Evolutionary conservation across 257 asterid species (phyloP).

Genomic region (Solanum commersonii): DNA sequence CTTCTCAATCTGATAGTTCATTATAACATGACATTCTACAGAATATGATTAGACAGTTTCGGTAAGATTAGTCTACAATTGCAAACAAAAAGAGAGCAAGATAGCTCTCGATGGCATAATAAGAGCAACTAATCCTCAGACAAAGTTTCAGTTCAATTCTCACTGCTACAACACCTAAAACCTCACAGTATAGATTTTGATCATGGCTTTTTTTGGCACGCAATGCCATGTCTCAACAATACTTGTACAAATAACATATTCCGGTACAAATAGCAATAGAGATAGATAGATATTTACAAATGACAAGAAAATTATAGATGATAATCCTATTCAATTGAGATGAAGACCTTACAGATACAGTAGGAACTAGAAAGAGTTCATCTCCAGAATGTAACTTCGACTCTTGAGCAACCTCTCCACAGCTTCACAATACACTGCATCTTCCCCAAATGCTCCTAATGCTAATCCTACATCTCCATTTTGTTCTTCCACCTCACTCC

Average conservation of each 20-base stretch:
- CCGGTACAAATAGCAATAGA: background rate
- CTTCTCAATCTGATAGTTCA: background rate
- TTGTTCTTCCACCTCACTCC: slow-evolving; percentile 31
- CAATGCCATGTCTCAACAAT: background rate
- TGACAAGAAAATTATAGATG: background rate
- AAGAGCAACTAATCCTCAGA: background rate
- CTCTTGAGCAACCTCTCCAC: slow-evolving; percentile 40
- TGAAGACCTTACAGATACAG: background rate
- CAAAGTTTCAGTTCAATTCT: background rate
- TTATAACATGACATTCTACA: background rate
- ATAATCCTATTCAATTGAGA: background rate
- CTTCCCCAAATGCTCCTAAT: slow-evolving; percentile 37
- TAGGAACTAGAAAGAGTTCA: slow-evolving; percentile 40
- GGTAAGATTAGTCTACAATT: background rate
- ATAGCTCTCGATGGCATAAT: background rate
- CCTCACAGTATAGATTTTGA: background rate
- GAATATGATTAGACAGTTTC: background rate
- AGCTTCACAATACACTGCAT: slow-evolving; percentile 28
- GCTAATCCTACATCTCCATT: slow-evolving; percentile 33
- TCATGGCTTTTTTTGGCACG: background rate
- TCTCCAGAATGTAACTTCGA: slow-evolving; percentile 53
- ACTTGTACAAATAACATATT: background rate
- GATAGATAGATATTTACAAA: background rate
- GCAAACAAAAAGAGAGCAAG: background rate
- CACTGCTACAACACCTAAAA: background rate